Evolutionary conservation across 2,329 filamentous ascomycete genomes (phyloP).

Genomic region (Graphilbum fragrans): DNA sequence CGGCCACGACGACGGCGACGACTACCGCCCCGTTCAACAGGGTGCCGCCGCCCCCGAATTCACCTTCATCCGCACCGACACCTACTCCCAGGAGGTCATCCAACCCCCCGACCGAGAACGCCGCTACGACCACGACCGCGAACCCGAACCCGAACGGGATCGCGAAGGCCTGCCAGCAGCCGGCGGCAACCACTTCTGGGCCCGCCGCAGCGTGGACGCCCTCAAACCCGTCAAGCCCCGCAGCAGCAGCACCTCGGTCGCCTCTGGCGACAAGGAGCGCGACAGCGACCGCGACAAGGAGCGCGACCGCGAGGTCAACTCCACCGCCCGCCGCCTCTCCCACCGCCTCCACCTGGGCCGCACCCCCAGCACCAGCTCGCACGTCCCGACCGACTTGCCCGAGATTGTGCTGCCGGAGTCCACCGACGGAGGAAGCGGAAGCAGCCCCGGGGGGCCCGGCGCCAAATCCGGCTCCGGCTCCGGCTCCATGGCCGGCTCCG

Average conservation of each 20-base stretch:
- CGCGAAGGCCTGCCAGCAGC: background rate
- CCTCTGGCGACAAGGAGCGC: conserved; percentile 19
- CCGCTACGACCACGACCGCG: conserved; percentile 12
- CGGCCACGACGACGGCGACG: background rate
- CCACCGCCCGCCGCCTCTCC: conserved; percentile 40
- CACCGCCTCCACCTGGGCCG: conserved; percentile 57
- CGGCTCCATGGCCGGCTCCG: too few relatives aligned
- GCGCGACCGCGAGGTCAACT: conserved; percentile 19
- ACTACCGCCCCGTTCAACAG: background rate
- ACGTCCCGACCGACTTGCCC: conserved; percentile 70
- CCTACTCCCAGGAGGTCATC: conserved; percentile 66
- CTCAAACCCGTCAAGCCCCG: too few relatives aligned
- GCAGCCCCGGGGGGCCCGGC: background rate
- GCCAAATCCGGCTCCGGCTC: too few relatives aligned
- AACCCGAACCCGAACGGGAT: conserved; percentile 15
- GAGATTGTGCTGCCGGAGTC: conserved; percentile 44
- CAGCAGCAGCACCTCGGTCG: background rate
- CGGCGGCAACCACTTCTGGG: background rate
- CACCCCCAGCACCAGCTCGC: conserved; percentile 49
- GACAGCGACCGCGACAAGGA: conserved; percentile 24
- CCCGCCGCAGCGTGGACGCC: too few relatives aligned
- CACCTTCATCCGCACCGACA: conserved; percentile 77
- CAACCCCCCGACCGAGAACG: conserved; percentile 41
- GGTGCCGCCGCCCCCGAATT: conserved; percentile 47
- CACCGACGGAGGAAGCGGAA: background rate